Conservation (phyloP, 768 basidiomycete genomes). For the Lentinula raphanica region DNA sequence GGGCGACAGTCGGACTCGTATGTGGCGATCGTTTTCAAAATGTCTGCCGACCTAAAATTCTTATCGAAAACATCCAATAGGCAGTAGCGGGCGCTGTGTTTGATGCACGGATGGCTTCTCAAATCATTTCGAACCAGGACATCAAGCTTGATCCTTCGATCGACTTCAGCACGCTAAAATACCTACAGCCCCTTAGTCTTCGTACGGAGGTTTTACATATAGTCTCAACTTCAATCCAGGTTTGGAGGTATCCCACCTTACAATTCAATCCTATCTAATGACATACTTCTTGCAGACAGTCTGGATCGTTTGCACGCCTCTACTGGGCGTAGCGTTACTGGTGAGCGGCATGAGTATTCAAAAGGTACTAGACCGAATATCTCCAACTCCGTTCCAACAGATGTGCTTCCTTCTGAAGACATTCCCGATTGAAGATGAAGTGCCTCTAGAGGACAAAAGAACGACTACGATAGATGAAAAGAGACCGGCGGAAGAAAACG, state of each 20-base stretch:
- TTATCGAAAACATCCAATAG: constrained; percentile 31
- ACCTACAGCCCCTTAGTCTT: constrained; percentile 40
- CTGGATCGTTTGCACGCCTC: constrained; percentile 71
- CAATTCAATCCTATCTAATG: constrained; percentile 5
- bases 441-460: not conserved
- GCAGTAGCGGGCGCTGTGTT: constrained; percentile 75
- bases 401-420: constrained; percentile 36
- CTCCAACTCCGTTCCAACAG: constrained; percentile 17
- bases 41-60: constrained; percentile 8
- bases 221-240: constrained; percentile 62
- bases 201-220: constrained; percentile 43
- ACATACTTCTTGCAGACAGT: constrained; percentile 42
- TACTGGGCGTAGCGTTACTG: constrained; percentile 59
- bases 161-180: constrained; percentile 47
- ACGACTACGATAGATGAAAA: not conserved
- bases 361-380: not conserved
- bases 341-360: constrained; percentile 28
- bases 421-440: constrained; percentile 26
- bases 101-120: constrained; percentile 42
- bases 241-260: constrained; percentile 21
- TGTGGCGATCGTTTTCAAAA: constrained; percentile 18
- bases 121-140: constrained; percentile 44
- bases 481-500: not conserved
- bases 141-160: constrained; percentile 43
- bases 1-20: constrained; percentile 78